Base-by-base conservation (phyloP, 2,329 filamentous ascomycete species). In the Apiospora koreana region DNA sequence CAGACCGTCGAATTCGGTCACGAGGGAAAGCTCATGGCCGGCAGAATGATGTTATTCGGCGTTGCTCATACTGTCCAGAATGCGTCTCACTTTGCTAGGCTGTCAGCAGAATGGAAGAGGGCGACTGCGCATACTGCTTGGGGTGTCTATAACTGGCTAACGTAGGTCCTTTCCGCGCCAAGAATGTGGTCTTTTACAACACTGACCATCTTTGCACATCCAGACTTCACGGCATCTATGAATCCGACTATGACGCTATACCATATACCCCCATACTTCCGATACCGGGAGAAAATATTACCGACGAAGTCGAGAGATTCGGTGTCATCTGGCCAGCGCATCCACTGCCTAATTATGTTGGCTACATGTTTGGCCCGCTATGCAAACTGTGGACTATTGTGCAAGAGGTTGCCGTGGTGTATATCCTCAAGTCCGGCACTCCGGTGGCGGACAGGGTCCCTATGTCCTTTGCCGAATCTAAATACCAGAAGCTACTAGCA, bases 401-500 rank as follows among this genome's bases (percentile, higher is more conserved):
- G 28, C 70, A 69, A 2, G 73, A 70, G 38, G 46, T 70, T 21
- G 65, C 70, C 10, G 23, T 38, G 10, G 65, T 70, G 4, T 70
- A 70, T 41, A 21, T 16, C 45, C 18, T 28, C 31, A 38, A 64
- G n/a, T 38, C 25, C 23, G 25, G 10, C 35, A 38, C 23, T 18
- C 48, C 50, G 4, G 25, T 68, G 41, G 38, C 65, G 25, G 65
- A 66, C 12, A 38, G 46, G 12, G n/a, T 70, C 28, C 64, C 74
- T 3, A 48, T 73, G 35, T 50, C 38, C 14, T 70, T 74, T 21
- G 71, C 72, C 16, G 69, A 73, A 50, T 5, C 69, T 7, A 71
- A 72, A 25, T 76, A 75, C 66, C 43, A 58, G n/a, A 72, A 68
- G 65, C 41, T 76, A 58, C 72, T 76, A 5, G 68, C 23, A 4